Conservation (phyloP, 208 protist genomes). For the Vickermania spadyakhi region DNA sequence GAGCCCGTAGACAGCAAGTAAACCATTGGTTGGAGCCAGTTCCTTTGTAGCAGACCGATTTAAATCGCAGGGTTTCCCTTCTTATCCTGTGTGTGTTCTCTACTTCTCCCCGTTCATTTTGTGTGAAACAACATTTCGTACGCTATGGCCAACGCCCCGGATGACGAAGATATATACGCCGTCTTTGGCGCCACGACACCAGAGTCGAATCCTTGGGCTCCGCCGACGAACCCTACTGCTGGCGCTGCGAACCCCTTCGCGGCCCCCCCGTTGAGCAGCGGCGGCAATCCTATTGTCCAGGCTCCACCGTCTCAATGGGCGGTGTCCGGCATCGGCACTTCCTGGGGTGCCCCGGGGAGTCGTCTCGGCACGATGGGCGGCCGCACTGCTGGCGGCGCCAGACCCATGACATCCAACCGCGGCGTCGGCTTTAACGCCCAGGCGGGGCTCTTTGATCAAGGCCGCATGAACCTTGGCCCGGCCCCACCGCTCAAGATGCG, state of each 20-base stretch:
- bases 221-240: constrained; percentile 14
- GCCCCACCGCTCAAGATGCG: constrained; percentile 88
- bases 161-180: constrained; percentile 70
- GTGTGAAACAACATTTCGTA: background rate
- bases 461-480: constrained; percentile 59
- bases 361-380: constrained; percentile 58
- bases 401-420: constrained; percentile 92
- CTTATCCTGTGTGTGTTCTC: no score
- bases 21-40: no score
- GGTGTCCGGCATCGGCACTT: constrained; percentile 33
- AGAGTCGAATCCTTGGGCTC: constrained; percentile 29
- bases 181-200: constrained; percentile 53
- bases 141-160: background rate
- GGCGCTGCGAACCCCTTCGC: constrained; percentile 22
- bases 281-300: constrained; percentile 69
- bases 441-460: constrained; percentile 75
- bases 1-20: no score
- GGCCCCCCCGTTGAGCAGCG: constrained; percentile 12
- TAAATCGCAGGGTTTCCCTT: no score
- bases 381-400: constrained; percentile 30
- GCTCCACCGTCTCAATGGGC: constrained; percentile 75
- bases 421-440: constrained; percentile 78
- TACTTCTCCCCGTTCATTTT: constrained; percentile 3
- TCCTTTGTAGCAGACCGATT: no score
- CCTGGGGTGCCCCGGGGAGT: constrained; percentile 59